Conservation (phyloP, 2,329 filamentous ascomycete genomes). For the Emericellopsis atlantica region DNA sequence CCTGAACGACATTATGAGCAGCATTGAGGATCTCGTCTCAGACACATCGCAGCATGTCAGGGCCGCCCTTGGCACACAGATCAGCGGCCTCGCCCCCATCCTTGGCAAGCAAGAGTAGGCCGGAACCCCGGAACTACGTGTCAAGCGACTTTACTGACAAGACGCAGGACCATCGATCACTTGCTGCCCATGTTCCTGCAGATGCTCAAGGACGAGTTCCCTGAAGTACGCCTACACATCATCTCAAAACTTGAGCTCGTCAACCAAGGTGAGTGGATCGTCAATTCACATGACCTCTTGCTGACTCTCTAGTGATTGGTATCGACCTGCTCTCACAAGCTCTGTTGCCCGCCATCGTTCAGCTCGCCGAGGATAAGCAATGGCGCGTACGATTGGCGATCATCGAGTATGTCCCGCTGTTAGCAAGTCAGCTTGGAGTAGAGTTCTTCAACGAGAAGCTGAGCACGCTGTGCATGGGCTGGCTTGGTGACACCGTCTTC, state of each 20-base stretch:
- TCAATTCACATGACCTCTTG: background rate
- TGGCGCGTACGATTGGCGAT: constrained; percentile 97
- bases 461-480: constrained; percentile 91
- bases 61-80: constrained; percentile 88
- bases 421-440: constrained; percentile 90
- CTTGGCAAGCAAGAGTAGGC: constrained; percentile 93
- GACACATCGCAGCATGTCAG: constrained; percentile 96
- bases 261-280: constrained; percentile 60
- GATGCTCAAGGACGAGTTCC: constrained; percentile 99
- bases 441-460: constrained; percentile 98
- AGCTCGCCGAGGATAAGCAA: constrained; percentile 97
- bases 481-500: constrained; percentile 97
- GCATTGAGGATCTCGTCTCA: constrained; percentile 89
- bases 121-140: constrained; percentile 2
- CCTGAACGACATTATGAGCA: constrained; percentile 92
- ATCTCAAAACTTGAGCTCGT: constrained; percentile 99
- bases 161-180: constrained; percentile 75
- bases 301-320: constrained; percentile 61
- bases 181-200: constrained; percentile 97
- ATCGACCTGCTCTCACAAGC: constrained; percentile 96
- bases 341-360: constrained; percentile 90
- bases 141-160: background rate
- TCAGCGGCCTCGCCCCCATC: constrained; percentile 91
- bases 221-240: constrained; percentile 94
- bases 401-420: constrained; percentile 96